Evolutionary conservation across 2,329 filamentous ascomycete genomes (phyloP).

Genomic region (Neocucurbitaria cava): DNA sequence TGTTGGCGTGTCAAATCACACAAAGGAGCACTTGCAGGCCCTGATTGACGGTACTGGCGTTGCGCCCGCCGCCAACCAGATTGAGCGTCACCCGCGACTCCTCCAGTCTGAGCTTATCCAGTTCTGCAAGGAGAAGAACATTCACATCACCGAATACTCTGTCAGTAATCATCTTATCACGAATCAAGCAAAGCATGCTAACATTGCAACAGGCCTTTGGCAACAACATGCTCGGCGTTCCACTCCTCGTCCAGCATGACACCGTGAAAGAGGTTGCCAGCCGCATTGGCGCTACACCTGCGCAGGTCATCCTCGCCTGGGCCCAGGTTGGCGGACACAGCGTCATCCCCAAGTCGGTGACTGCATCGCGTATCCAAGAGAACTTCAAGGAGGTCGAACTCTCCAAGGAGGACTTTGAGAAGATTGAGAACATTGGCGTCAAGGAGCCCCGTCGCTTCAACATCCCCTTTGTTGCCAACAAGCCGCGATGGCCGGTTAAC

Average conservation of each 20-base stretch:
- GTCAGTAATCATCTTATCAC: slow-evolving; percentile 33
- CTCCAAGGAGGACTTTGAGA: slow-evolving; percentile 33
- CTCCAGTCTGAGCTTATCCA: slow-evolving; percentile 37
- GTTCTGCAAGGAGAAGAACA: slow-evolving; percentile 40
- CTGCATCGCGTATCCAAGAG: slow-evolving; percentile 36
- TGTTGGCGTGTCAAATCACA: slow-evolving; percentile 41
- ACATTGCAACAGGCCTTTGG: slow-evolving; percentile 67
- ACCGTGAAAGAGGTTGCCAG: slow-evolving; percentile 72
- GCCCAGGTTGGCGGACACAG: slow-evolving; percentile 68
- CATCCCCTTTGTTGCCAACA: slow-evolving; percentile 52
- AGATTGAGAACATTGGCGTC: slow-evolving; percentile 54
- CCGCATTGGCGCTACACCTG: slow-evolving; percentile 68
- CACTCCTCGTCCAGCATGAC: slow-evolving; percentile 52
- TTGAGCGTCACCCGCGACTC: slow-evolving; percentile 39
- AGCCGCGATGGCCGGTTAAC: slow-evolving; percentile 64
- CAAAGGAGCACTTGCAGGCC: slow-evolving; percentile 55
- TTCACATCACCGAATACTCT: slow-evolving; percentile 42
- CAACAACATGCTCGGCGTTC: slow-evolving; percentile 62
- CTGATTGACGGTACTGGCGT: slow-evolving; percentile 48
- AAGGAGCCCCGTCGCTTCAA: slow-evolving; percentile 66
- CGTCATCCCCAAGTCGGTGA: slow-evolving; percentile 44
- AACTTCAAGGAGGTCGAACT: slow-evolving; percentile 44
- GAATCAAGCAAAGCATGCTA: slow-evolving; percentile 60
- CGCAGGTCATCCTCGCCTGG: slow-evolving; percentile 86
- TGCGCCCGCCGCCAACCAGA: slow-evolving; percentile 38